Conservation (phyloP, 2,329 filamentous ascomycete genomes). For the Claviceps sp. region DNA sequence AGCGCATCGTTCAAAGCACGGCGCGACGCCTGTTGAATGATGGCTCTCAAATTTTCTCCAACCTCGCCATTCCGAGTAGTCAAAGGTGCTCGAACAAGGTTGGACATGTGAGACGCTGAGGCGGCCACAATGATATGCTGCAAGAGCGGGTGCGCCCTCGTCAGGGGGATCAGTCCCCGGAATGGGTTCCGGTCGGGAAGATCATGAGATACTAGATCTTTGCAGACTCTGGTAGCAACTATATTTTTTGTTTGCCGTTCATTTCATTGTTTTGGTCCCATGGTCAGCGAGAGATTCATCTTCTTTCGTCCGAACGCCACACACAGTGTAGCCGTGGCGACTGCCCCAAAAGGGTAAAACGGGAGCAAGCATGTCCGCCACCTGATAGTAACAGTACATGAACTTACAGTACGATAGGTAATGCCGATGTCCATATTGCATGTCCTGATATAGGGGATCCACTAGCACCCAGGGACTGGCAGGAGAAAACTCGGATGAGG, state of each 20-base stretch:
- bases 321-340: not conserved
- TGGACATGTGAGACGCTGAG: constrained; percentile 34
- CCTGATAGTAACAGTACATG: constrained; percentile 1
- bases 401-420: constrained; percentile 29
- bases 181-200: constrained; percentile 31
- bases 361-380: not conserved
- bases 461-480: constrained; percentile 25
- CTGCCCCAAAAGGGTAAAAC: not conserved
- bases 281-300: not conserved
- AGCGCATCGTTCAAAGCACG: constrained; percentile 28
- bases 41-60: not conserved
- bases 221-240: constrained; percentile 38
- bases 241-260: constrained; percentile 5
- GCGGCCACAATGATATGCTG: constrained; percentile 34
- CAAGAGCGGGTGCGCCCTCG: constrained; percentile 26
- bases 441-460: constrained; percentile 36
- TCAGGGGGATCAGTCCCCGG: constrained; percentile 29
- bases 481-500: constrained; percentile 9
- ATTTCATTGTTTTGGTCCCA: not conserved
- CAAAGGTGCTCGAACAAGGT: constrained; percentile 22
- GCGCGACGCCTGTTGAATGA: constrained; percentile 11
- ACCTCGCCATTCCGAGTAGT: constrained; percentile 1
- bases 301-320: constrained; percentile 4
- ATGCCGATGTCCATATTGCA: constrained; percentile 31
- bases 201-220: constrained; percentile 36